Evolutionary conservation across 805 yeast genomes (phyloP).

Genomic region (Saccharomycopsis fibuligera): DNA sequence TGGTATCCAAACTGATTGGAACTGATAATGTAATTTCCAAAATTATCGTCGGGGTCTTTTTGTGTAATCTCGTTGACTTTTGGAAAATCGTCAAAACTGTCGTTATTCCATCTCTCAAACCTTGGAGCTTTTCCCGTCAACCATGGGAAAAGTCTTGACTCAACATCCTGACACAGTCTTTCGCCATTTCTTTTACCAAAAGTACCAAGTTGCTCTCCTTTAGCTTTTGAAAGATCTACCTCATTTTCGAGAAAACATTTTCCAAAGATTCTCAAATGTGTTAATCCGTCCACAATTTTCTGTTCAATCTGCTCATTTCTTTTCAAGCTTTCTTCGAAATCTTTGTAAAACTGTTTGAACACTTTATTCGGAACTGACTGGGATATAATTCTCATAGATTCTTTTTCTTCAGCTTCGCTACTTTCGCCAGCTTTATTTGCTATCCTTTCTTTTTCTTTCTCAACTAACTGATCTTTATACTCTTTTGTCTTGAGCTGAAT

Average conservation of each 20-base stretch:
- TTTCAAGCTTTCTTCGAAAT: background rate
- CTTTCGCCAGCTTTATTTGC: no score
- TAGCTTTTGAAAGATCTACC: background rate
- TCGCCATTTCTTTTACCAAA: no score
- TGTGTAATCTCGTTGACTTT: background rate
- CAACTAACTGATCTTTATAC: background rate
- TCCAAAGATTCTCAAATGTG: conserved; percentile 42
- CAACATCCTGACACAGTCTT: no score
- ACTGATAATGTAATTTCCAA: background rate
- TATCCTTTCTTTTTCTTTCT: background rate
- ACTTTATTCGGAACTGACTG: background rate
- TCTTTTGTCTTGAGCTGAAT: background rate
- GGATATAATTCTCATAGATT: no score
- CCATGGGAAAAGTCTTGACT: conserved; percentile 33
- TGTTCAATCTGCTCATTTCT: conserved; percentile 30
- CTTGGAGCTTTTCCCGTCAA: conserved; percentile 32
- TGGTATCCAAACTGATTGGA: background rate
- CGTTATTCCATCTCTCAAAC: conserved; percentile 31
- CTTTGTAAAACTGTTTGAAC: background rate
- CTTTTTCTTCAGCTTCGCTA: no score
- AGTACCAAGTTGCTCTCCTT: no score
- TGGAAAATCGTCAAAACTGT: conserved; percentile 20
- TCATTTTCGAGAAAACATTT: conserved; percentile 36
- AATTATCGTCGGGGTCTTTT: background rate
- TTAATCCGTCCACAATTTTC: conserved; percentile 35